Base-by-base conservation (phyloP, 331 rosid genomes). In the Rhamnella rubrinervis region DNA sequence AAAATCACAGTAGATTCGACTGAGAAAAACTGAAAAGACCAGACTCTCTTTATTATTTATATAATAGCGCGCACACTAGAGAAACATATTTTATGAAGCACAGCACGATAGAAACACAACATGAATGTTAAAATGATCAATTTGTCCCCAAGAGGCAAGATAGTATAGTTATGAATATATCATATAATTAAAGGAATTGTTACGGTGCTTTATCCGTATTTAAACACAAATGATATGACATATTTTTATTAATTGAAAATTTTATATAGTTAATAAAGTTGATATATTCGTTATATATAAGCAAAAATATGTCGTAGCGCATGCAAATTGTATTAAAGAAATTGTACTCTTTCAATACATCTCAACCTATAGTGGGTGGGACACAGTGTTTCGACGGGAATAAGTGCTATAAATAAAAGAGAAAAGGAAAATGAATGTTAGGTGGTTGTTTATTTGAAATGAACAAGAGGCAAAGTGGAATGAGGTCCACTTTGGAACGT, bases 401-500 rank as follows among this genome's bases (percentile, higher is more conserved):
- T 74, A 77, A 82, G 79, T 58, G 82, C 62, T 0, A 14, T 44
- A 44, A 44, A 44, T 8, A 3, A 44, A 44, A 44, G 14, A 44
- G n/a, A n/a, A n/a, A 77, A 46, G 26, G 39, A 31, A 63, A 19
- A 31, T 65, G 71, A 70, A 71, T 65, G 55, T 56, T 72, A 72
- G 87, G 83, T 79, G 37, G 62, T 73, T 31, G 6, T 50, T 41
- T 80, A 1, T 86, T 86, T 77, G 79, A 86, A 86, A 73, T 57
- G 67, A 77, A 66, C 3, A 58, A 79, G 77, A 81, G 83, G 71
- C 76, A 84, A 86, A 79, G 75, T 63, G 19, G 65, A 67, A 77
- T 60, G 26, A 59, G 66, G 80, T 17, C 50, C 55, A 55, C 74
- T 55, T 53, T 37, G 56, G 79, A 85, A 85, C 95, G 96, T 90